Evolutionary conservation across 305 asterid genomes (phyloP).

Genomic region (Rubia occidens): DNA sequence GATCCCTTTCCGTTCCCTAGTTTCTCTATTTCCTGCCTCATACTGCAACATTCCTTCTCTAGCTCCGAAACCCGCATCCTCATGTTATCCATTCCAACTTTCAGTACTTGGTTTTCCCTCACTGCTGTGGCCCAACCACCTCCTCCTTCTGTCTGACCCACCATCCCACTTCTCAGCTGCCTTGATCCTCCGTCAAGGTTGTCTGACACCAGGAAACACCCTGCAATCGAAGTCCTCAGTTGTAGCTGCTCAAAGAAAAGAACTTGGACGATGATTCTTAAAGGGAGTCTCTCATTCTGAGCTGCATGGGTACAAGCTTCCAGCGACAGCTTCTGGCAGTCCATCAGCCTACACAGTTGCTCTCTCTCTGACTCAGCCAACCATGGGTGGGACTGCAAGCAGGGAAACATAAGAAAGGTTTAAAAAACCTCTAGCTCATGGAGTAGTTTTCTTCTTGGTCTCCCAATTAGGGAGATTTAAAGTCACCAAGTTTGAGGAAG

Average conservation of each 20-base stretch:
- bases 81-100: slow-evolving; percentile 97
- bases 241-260: slow-evolving; percentile 98
- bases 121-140: slow-evolving; percentile 70
- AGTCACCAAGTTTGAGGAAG: not conserved
- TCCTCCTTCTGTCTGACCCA: slow-evolving; percentile 53
- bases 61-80: slow-evolving; percentile 78
- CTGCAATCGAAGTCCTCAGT: slow-evolving; percentile 81
- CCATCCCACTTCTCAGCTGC: slow-evolving; percentile 65
- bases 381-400: slow-evolving; percentile 91
- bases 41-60: slow-evolving; percentile 81
- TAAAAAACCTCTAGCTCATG: not conserved
- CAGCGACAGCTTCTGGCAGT: slow-evolving; percentile 93
- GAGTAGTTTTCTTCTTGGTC: not conserved
- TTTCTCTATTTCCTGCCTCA: slow-evolving; percentile 81
- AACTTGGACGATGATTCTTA: slow-evolving; percentile 81
- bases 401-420: slow-evolving; percentile 9
- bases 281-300: slow-evolving; percentile 84
- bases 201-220: slow-evolving; percentile 87
- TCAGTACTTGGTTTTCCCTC: slow-evolving; percentile 86
- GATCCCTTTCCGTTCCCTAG: slow-evolving; percentile 61
- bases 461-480: not conserved
- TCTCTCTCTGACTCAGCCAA: slow-evolving; percentile 77
- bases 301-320: slow-evolving; percentile 99
- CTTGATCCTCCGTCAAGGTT: slow-evolving; percentile 87
- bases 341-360: slow-evolving; percentile 85